Conservation (phyloP, 2,329 filamentous ascomycete genomes). For the Hypoxylon sp. region DNA sequence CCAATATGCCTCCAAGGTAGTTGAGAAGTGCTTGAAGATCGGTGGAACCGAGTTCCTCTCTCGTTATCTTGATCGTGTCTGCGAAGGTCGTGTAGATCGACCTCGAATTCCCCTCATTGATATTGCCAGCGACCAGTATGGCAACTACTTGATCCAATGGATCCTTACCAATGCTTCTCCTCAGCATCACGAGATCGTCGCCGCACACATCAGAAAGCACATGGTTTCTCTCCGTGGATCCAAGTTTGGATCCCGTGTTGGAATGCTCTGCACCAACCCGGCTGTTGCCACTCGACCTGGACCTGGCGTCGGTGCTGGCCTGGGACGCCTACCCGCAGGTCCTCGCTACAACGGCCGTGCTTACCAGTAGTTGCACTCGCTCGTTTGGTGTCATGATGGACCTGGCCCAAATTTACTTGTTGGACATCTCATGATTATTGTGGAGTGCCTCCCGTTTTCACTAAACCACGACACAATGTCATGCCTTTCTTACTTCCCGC, state of each 20-base stretch:
- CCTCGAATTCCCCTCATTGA: slow-evolving; percentile 98
- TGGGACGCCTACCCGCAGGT: slow-evolving; percentile 71
- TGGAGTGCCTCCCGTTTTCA: slow-evolving; percentile 5
- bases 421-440: slow-evolving; percentile 12
- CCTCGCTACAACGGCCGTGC: slow-evolving; percentile 69
- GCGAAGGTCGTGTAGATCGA: slow-evolving; percentile 89
- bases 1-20: slow-evolving; percentile 98
- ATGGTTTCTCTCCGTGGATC: slow-evolving; percentile 99
- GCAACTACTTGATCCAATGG: slow-evolving; percentile 98
- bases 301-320: slow-evolving; percentile 79
- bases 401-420: slow-evolving; percentile 19
- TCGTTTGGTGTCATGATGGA: slow-evolving; percentile 30
- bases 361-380: slow-evolving; percentile 66
- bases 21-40: slow-evolving; percentile 99
- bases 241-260: slow-evolving; percentile 97
- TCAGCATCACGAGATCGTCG: slow-evolving; percentile 93
- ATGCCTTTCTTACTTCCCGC: slow-evolving; percentile 6
- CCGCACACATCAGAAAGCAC: slow-evolving; percentile 95
- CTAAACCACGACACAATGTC: slow-evolving; percentile 22
- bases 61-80: slow-evolving; percentile 93
- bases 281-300: slow-evolving; percentile 90
- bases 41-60: slow-evolving; percentile 90
- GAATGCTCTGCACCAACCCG: slow-evolving; percentile 98
- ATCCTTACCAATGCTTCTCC: slow-evolving; percentile 89
- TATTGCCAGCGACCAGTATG: slow-evolving; percentile 98